Evolutionary conservation across 1,284 basidiomycete species (phyloP).

Genomic region (Fomitopsis schrenkii): DNA sequence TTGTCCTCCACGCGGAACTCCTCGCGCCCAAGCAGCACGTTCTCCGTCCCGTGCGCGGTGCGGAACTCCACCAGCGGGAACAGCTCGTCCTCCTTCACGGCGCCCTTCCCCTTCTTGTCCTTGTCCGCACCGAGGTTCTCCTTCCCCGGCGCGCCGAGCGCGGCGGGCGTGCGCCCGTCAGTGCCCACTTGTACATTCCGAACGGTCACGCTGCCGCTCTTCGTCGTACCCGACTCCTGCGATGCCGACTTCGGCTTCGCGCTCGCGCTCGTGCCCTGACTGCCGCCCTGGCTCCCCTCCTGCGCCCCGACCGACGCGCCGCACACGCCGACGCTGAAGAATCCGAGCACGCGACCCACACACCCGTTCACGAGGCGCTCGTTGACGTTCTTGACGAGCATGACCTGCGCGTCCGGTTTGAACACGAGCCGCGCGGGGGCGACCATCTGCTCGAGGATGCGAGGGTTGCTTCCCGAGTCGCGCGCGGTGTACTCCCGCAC

Average conservation of each 20-base stretch:
- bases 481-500: slow-evolving; percentile 32
- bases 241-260: slow-evolving; percentile 18
- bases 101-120: slow-evolving; percentile 26
- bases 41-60: slow-evolving; percentile 56
- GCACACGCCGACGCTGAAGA: slow-evolving; percentile 21
- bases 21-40: slow-evolving; percentile 46
- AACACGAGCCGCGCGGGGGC: slow-evolving; percentile 31
- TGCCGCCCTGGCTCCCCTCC: neutral
- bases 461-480: slow-evolving; percentile 39
- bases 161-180: slow-evolving; percentile 31
- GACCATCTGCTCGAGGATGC: slow-evolving; percentile 35
- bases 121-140: slow-evolving; percentile 23
- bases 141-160: slow-evolving; percentile 24
- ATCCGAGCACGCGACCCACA: slow-evolving; percentile 33
- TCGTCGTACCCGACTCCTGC: slow-evolving; percentile 16
- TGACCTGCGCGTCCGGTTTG: slow-evolving; percentile 59
- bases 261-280: too few species aligned
- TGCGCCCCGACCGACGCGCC: slow-evolving; percentile 14
- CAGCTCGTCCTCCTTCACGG: slow-evolving; percentile 33
- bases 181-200: slow-evolving; percentile 28
- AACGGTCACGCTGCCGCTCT: slow-evolving; percentile 24
- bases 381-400: slow-evolving; percentile 68
- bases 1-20: slow-evolving; percentile 44
- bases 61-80: slow-evolving; percentile 80
- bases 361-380: slow-evolving; percentile 34